Conservation (phyloP, 768 basidiomycete genomes). For the Boletus pseudo-olivaceus region DNA sequence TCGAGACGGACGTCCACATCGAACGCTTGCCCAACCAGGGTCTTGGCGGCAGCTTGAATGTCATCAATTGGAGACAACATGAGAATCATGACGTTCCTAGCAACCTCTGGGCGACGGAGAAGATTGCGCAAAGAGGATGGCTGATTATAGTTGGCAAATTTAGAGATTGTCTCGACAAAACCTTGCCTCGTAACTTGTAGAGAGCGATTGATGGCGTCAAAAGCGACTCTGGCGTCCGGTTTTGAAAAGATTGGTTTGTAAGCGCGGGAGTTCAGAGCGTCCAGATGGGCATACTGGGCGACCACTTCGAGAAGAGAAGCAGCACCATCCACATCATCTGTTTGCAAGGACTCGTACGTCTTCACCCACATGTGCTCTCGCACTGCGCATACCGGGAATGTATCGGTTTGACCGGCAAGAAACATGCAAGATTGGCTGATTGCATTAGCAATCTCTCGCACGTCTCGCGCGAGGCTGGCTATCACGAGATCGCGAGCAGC, state of each 20-base stretch:
- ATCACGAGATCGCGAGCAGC: slow-evolving; percentile 42
- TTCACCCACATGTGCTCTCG: slow-evolving; percentile 66
- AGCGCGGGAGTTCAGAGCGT: slow-evolving; percentile 51
- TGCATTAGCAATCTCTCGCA: slow-evolving; percentile 28
- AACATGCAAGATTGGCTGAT: slow-evolving; percentile 33
- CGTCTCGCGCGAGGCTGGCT: slow-evolving; percentile 32
- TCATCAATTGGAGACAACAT: slow-evolving; percentile 81
- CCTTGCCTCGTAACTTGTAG: slow-evolving; percentile 56
- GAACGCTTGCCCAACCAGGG: slow-evolving; percentile 79
- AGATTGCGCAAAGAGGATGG: slow-evolving; percentile 51
- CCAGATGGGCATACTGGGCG: slow-evolving; percentile 62
- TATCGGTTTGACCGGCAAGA: slow-evolving; percentile 28
- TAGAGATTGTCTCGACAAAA: slow-evolving; percentile 59
- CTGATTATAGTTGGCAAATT: slow-evolving; percentile 60
- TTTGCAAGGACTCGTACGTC: slow-evolving; percentile 56
- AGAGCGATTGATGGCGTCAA: slow-evolving; percentile 60
- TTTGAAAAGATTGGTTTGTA: slow-evolving; percentile 40
- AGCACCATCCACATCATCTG: slow-evolving; percentile 56
- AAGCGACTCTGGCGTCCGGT: slow-evolving; percentile 29
- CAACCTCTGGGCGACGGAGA: slow-evolving; percentile 53
- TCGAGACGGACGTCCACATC: slow-evolving; percentile 88
- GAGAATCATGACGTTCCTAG: slow-evolving; percentile 57
- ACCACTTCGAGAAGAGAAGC: slow-evolving; percentile 56
- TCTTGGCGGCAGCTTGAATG: slow-evolving; percentile 71
- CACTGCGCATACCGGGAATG: slow-evolving; percentile 38